Base-by-base conservation (phyloP, 345 rosid genomes). In the thale cress (Arabidopsis thaliana) region DNA sequence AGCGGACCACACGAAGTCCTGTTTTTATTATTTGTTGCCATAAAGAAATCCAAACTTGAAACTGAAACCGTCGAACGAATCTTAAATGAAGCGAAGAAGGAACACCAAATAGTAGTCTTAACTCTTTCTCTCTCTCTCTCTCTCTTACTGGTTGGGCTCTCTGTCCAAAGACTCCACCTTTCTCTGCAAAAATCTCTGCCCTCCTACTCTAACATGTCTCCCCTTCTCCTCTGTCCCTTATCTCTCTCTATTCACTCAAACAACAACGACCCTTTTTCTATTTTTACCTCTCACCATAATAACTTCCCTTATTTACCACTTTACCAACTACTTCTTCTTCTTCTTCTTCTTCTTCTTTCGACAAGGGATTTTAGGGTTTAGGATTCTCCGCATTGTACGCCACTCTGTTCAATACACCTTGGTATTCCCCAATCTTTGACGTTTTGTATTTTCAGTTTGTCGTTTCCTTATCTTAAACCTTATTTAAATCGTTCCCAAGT, bases 381-480 rank as follows among this genome's bases (percentile, higher is more conserved):
- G 45, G 63, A 77, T 58, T 44, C 80, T 88, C 89, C 91, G 73
- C 72, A 71, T 80, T 82, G 78, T 71, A 81, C 91, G 85, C 78
- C 76, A 61, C 69, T 76, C 67, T 50, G 36, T 63, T 83, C 73
- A 70, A 76, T 52, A 51, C 75, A 64, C 79, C 76, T 83, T 59
- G 82, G 73, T 73, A 53, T 72, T 72, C 64, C 7, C 66, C 5
- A 79, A 70, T 84, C 80, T 86, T 86, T 85, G 86, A 87, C 82
- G 84, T 50, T 81, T 76, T 55, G 75, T 58, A 49, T 66, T 67
- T 70, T 67, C 25, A 1, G 12, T 81, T 87, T 85, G 93, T 84
- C 88, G 86, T 82, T 83, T 83, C 67, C 12, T 41, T 71, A 50
- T 68, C 14, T 30, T 2, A 34, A 11, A 16, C 8, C 65, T 65